Percentiles rank a stretch among this genome's conserved stretches.
phyloP scores from a whole-genome alignment of 1,284 basidiomycete genomes.

The Apiotrichum veenhuisii region DNA sequence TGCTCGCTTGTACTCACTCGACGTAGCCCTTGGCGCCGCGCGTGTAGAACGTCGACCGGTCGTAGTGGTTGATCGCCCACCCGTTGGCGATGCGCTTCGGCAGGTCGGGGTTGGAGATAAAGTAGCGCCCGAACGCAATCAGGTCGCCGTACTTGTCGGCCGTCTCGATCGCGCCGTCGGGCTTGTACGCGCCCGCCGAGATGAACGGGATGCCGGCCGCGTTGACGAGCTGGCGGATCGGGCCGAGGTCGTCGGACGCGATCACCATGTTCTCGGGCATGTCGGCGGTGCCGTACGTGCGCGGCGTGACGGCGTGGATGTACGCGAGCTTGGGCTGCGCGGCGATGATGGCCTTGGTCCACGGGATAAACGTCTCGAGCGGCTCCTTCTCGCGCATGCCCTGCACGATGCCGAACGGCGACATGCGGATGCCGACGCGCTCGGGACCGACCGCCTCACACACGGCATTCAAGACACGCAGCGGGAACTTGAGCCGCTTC shows the following conservation, averaged over 20 bases:
- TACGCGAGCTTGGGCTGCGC: conserved; percentile 57
- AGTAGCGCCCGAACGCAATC: conserved; percentile 55
- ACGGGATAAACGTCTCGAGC: conserved; percentile 40
- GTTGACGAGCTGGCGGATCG: conserved; percentile 22
- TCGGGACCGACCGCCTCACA: conserved; percentile 55
- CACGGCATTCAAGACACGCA: conserved; percentile 56
- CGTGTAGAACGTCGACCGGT: conserved; percentile 36
- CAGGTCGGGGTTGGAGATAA: conserved; percentile 58
- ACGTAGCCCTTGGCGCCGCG: conserved; percentile 24
- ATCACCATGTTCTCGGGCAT: conserved; percentile 11
- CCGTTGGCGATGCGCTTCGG: conserved; percentile 51
- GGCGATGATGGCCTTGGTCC: conserved; percentile 39
- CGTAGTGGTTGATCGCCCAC: conserved; percentile 39
- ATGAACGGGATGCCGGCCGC: conserved; percentile 48
- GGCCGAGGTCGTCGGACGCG: conserved; percentile 22
- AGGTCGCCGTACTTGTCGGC: conserved; percentile 48
- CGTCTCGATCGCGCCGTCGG: conserved; percentile 29
- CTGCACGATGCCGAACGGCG: conserved; percentile 57
- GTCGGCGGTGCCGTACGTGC: conserved; percentile 26
- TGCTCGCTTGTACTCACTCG: conserved; percentile 15
- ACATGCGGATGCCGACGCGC: conserved; percentile 56
- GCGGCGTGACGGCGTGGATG: conserved; percentile 54
- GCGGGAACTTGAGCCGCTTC: conserved; percentile 56
- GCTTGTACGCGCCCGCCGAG: conserved; percentile 54
- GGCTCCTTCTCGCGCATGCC: conserved; percentile 52